Percentiles rank a stretch among this genome's conserved stretches.
Conservation (phyloP, 2,329 filamentous ascomycete genomes). For the Ophiostoma triangulosporum region DNA sequence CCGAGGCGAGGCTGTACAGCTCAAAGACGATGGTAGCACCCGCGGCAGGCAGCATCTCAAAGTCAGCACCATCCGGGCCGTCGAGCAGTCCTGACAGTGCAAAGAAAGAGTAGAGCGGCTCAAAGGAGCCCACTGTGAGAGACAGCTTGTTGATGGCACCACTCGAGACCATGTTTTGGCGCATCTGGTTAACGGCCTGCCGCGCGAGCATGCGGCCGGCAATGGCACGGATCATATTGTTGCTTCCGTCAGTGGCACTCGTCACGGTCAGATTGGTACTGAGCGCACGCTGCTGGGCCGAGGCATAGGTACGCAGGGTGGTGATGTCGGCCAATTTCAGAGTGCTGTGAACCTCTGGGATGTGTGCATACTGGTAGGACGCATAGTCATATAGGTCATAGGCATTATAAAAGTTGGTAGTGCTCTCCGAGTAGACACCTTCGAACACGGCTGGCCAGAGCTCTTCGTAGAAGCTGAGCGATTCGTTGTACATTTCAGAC, state of each 20-base stretch:
- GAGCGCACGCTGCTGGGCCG: constrained; percentile 47
- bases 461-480: constrained; percentile 27
- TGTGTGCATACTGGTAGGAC: constrained; percentile 39
- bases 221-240: constrained; percentile 28
- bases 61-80: constrained; percentile 41
- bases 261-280: constrained; percentile 38
- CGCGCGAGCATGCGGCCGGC: constrained; percentile 38
- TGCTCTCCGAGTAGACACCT: constrained; percentile 22
- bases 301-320: constrained; percentile 50
- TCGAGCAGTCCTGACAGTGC: constrained; percentile 33
- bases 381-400: constrained; percentile 42
- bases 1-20: constrained; percentile 26
- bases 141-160: constrained; percentile 33
- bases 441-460: constrained; percentile 27
- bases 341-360: constrained; percentile 26
- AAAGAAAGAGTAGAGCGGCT: constrained; percentile 43
- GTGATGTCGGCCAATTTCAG: constrained; percentile 32
- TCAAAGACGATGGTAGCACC: constrained; percentile 69
- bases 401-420: constrained; percentile 34
- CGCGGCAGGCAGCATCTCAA: constrained; percentile 43
- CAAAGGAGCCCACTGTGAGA: constrained; percentile 39
- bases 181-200: constrained; percentile 30
- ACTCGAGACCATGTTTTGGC: constrained; percentile 25
- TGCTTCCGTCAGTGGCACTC: constrained; percentile 30
- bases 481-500: constrained; percentile 15